A percentile compares a stretch with the other conserved stretches of the same genome.
phyloP scores from a whole-genome alignment of 768 basidiomycete genomes.

The Boletus coccyginus region DNA sequence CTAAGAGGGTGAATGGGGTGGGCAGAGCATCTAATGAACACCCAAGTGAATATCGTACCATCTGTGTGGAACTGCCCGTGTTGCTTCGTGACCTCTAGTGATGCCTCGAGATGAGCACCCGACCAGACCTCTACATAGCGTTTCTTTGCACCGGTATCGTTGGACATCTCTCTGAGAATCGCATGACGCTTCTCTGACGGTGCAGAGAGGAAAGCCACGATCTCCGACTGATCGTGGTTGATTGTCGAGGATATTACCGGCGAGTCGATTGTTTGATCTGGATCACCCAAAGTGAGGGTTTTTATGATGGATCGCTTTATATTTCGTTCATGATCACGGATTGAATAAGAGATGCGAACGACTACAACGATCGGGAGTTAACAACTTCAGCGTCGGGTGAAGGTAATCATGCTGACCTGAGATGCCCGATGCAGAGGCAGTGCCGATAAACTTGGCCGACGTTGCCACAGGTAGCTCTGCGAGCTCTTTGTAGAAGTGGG shows the following conservation, averaged over 20 bases:
- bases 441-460: conserved; percentile 34
- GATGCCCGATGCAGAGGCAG: conserved; percentile 2
- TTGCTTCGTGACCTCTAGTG: conserved; percentile 52
- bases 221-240: conserved; percentile 30
- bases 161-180: conserved; percentile 40
- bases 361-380: conserved; percentile 21
- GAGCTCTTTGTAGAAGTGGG: conserved; percentile 34
- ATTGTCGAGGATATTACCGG: conserved; percentile 11
- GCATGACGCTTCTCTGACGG: conserved; percentile 42
- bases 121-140: conserved; percentile 63
- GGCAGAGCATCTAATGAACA: neutral
- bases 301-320: conserved; percentile 44
- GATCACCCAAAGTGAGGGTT: conserved; percentile 30
- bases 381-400: neutral
- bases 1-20: conserved; percentile 31
- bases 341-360: conserved; percentile 44
- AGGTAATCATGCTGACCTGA: conserved; percentile 14
- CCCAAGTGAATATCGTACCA: conserved; percentile 34
- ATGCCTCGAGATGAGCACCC: conserved; percentile 40
- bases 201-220: conserved; percentile 43
- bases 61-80: conserved; percentile 65
- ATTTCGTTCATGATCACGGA: conserved; percentile 52
- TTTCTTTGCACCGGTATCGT: conserved; percentile 32
- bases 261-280: conserved; percentile 10
- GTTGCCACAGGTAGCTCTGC: conserved; percentile 40